Evolutionary conservation across 495 filamentous ascomycete species (phyloP), one percentile per base, ranked within the genome.

Genomic region (Xylaria longipes): DNA sequence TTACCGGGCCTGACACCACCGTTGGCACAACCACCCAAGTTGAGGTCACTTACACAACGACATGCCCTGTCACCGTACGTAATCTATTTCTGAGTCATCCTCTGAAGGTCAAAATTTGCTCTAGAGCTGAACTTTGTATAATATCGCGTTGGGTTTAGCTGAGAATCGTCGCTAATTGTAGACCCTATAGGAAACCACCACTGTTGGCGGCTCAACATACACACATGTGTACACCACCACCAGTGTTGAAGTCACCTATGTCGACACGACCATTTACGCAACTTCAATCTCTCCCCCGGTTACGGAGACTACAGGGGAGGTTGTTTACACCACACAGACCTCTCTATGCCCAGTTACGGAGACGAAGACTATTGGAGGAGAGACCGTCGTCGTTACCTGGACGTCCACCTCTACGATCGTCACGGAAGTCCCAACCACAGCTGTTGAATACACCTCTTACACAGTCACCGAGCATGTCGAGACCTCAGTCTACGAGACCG

Each of bases 171-270:
- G 9, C 68, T 70, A 56, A 70, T 45, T 9, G 43, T 33, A 37
- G 43, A 54, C 7, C 39, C 0, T 43, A 46, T n/a, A 71, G 69
- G 63, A 72, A 50, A 81, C 80, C 9, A 81, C 79, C 33, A 45
- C 76, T 60, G 76, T 83, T 45, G 57, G 71, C 35, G 74, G 76
- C 31, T 80, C 79, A 48, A 81, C 80, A 71, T 50, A 66, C 11
- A 75, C 73, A 1, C 29, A 74, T 33, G 81, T 81, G 73, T 85
- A 84, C 76, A 84, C 84, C 41, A 84, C 86, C 58, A 80, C 83
- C 71, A 77, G 76, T 58, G 76, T 80, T 27, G 74, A 71, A 43
- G 76, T 78, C 61, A 76, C 76, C 1, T 71, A 78, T 35, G 43
- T 78, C 17, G 71, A 79, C n/a, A 76, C 78, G 11, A 78, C 78